A percentile compares a stretch with the other conserved stretches of the same genome.
phyloP scores from a whole-genome alignment of 2,329 filamentous ascomycete genomes.

The Penicillium sp. region DNA sequence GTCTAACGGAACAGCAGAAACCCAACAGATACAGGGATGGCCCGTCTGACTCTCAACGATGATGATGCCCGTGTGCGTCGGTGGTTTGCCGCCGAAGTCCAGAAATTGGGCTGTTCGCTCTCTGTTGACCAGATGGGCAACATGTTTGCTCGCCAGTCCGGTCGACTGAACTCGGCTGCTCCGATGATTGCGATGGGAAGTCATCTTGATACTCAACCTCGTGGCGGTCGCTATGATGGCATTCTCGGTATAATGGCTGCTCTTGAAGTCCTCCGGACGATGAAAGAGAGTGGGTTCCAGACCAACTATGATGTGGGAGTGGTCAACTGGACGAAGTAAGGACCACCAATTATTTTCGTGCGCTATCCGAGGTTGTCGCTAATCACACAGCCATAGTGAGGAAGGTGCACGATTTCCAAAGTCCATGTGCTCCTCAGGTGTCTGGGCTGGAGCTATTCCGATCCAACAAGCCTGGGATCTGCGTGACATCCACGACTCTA shows the following conservation, averaged over 20 bases:
- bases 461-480: conserved; percentile 60
- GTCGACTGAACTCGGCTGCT: conserved; percentile 16
- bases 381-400: conserved; percentile 51
- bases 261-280: conserved; percentile 65
- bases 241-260: conserved; percentile 69
- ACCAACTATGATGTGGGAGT: conserved; percentile 68
- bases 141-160: conserved; percentile 30
- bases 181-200: conserved; percentile 50
- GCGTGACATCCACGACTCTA: conserved; percentile 57
- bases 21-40: conserved; percentile 58
- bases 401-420: conserved; percentile 75
- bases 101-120: conserved; percentile 61
- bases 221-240: conserved; percentile 62
- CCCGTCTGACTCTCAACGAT: conserved; percentile 66
- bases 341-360: conserved; percentile 41
- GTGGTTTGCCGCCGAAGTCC: conserved; percentile 65
- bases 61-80: conserved; percentile 64
- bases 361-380: not conserved
- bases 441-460: conserved; percentile 66
- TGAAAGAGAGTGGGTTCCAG: conserved; percentile 64
- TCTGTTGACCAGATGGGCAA: conserved; percentile 62
- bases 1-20: conserved; percentile 11
- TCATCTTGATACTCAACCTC: conserved; percentile 34
- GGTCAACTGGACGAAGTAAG: conserved; percentile 59
- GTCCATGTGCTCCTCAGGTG: conserved; percentile 69